Evolutionary conservation across 371 early-diverging fungal species (phyloP).

Genomic region (Encephalitozoon cuniculi): DNA sequence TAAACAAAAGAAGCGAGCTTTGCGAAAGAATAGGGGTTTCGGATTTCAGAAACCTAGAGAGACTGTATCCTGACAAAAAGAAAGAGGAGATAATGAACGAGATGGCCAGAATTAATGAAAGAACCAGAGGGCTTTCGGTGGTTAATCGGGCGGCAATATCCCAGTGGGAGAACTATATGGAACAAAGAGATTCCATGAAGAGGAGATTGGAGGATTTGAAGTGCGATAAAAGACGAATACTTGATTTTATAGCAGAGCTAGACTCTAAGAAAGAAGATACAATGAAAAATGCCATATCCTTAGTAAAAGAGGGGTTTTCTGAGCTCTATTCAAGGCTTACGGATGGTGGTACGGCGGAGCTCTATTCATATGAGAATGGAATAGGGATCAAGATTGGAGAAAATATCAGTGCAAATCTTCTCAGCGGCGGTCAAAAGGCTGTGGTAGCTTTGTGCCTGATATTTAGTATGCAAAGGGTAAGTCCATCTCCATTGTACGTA

Average conservation of each 20-base stretch:
- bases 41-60: conserved; percentile 11
- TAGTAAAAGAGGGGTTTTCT: conserved; percentile 48
- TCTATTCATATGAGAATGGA: background rate
- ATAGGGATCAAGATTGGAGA: conserved; percentile 27
- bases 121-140: conserved; percentile 25
- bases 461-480: conserved; percentile 92
- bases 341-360: conserved; percentile 8
- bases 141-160: conserved; percentile 1
- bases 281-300: conserved; percentile 45
- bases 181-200: conserved; percentile 15
- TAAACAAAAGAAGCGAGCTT: conserved; percentile 33
- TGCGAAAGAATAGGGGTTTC: conserved; percentile 15
- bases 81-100: conserved; percentile 8
- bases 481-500: conserved; percentile 95
- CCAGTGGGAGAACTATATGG: conserved; percentile 6
- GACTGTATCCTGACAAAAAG: background rate
- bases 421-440: conserved; percentile 94
- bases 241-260: conserved; percentile 46
- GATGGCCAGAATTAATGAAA: conserved; percentile 23
- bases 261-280: conserved; percentile 56
- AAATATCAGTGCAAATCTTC: background rate
- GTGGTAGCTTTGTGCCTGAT: conserved; percentile 89
- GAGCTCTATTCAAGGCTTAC: conserved; percentile 52
- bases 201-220: conserved; percentile 25
- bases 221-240: conserved; percentile 40